Evolutionary conservation across 257 asterid genomes (phyloP).

Genomic region (Lavandula angustifolia): DNA sequence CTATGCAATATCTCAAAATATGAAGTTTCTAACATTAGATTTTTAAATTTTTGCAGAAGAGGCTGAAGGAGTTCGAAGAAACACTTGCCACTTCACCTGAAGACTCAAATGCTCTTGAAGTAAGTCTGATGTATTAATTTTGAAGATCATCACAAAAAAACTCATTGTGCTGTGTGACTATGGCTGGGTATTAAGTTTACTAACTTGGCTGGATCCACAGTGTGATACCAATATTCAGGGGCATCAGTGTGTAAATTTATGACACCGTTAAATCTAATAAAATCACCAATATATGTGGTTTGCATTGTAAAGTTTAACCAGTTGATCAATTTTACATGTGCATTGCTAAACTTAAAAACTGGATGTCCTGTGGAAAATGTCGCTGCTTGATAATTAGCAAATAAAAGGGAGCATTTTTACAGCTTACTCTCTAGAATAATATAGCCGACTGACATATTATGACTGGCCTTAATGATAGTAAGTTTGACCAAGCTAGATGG

Average conservation of each 20-base stretch:
- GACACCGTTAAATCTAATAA: constrained; percentile 19
- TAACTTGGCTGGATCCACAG: neutral
- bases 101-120: constrained; percentile 85
- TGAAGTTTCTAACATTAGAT: constrained; percentile 20
- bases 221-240: constrained; percentile 19
- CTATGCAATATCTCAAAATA: constrained; percentile 22
- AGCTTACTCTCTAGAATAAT: constrained; percentile 8
- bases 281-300: constrained; percentile 4
- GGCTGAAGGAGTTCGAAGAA: constrained; percentile 74
- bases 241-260: neutral
- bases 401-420: constrained; percentile 19
- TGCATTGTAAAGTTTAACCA: constrained; percentile 16
- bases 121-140: constrained; percentile 42
- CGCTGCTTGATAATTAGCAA: constrained; percentile 18
- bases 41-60: constrained; percentile 55
- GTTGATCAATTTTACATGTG: constrained; percentile 3
- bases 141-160: constrained; percentile 15
- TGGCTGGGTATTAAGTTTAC: constrained; percentile 17
- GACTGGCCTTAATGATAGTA: constrained; percentile 16
- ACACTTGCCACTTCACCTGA: constrained; percentile 63
- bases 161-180: constrained; percentile 12
- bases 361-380: constrained; percentile 10
- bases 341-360: constrained; percentile 9
- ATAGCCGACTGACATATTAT: neutral
- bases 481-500: constrained; percentile 7